Evolutionary conservation across 2,329 filamentous ascomycete species (phyloP).

Genomic region (Colletotrichum sidae): DNA sequence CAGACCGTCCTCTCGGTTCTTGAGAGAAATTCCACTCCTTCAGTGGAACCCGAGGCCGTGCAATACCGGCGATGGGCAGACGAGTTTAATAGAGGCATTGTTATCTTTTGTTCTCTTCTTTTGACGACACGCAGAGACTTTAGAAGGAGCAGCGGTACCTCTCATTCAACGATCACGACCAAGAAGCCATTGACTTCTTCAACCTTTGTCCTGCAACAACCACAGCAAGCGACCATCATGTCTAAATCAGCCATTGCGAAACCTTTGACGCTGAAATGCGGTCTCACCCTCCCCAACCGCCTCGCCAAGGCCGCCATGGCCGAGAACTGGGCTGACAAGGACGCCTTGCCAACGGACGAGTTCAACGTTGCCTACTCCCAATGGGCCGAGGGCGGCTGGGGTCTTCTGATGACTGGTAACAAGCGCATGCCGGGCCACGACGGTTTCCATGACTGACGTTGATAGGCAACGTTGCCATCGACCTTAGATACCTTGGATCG

Average conservation of each 20-base stretch:
- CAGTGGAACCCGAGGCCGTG: slow-evolving; percentile 18
- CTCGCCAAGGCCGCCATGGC: slow-evolving; percentile 64
- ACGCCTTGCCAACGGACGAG: slow-evolving; percentile 56
- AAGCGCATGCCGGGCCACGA: no score
- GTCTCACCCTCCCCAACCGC: slow-evolving; percentile 66
- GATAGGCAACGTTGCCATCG: slow-evolving; percentile 58
- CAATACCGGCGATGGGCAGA: not conserved
- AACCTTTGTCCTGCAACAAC: no score
- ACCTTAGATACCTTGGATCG: slow-evolving; percentile 50
- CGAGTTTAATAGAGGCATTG: not conserved
- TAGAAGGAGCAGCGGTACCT: no score
- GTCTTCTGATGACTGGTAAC: slow-evolving; percentile 60
- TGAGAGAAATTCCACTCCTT: not conserved
- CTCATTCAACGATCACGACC: no score
- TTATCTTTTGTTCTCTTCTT: not conserved
- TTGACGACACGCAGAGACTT: not conserved
- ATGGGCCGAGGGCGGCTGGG: slow-evolving; percentile 68
- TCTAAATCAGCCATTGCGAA: slow-evolving; percentile 21
- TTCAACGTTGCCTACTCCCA: slow-evolving; percentile 59
- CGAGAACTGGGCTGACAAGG: slow-evolving; percentile 53
- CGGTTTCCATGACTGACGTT: no score
- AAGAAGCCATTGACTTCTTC: no score
- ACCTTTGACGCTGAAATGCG: slow-evolving; percentile 64
- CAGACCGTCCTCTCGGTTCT: not conserved
- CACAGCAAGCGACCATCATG: slow-evolving; percentile 2